Conservation (phyloP, 805 yeast genomes). For the Ogataea naganishii region DNA sequence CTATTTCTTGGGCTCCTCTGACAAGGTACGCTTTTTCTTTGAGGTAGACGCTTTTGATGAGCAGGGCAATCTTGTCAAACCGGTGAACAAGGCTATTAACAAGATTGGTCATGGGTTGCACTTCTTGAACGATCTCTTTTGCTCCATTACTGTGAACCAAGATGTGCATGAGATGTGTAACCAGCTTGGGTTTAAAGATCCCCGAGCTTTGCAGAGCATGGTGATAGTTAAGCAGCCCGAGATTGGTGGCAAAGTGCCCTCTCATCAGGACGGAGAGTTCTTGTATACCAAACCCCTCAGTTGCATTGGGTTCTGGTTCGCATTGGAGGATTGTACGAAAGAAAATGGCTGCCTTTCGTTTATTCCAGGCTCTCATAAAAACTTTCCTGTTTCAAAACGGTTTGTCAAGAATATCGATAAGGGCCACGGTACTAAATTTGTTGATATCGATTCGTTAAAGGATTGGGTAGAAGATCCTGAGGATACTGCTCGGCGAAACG, state of each 20-base stretch:
- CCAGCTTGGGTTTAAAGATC: slow-evolving; percentile 48
- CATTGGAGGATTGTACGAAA: slow-evolving; percentile 62
- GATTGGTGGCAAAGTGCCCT: slow-evolving; percentile 65
- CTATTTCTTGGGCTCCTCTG: slow-evolving; percentile 61
- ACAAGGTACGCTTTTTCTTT: slow-evolving; percentile 60
- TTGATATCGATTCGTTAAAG: slow-evolving; percentile 15
- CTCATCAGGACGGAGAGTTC: slow-evolving; percentile 71
- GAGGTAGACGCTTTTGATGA: slow-evolving; percentile 61
- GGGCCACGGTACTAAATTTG: slow-evolving; percentile 50
- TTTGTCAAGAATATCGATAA: slow-evolving; percentile 47
- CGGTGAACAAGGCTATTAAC: slow-evolving; percentile 53
- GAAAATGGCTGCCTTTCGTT: slow-evolving; percentile 64
- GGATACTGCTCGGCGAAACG: slow-evolving; percentile 21
- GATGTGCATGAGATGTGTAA: slow-evolving; percentile 43
- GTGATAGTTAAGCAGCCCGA: slow-evolving; percentile 71
- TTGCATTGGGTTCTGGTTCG: slow-evolving; percentile 78
- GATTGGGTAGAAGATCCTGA: slow-evolving; percentile 15
- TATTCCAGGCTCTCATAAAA: slow-evolving; percentile 64
- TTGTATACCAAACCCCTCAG: slow-evolving; percentile 62
- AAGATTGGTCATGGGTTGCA: slow-evolving; percentile 79
- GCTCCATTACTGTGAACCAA: slow-evolving; percentile 38
- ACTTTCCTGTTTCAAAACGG: slow-evolving; percentile 46
- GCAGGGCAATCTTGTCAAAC: slow-evolving; percentile 40
- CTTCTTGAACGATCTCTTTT: slow-evolving; percentile 41
- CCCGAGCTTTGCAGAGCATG: slow-evolving; percentile 73